A percentile compares a stretch with the other conserved stretches of the same genome.
phyloP scores from a whole-genome alignment of 2,329 filamentous ascomycete genomes.

The Colletotrichum sp. region DNA sequence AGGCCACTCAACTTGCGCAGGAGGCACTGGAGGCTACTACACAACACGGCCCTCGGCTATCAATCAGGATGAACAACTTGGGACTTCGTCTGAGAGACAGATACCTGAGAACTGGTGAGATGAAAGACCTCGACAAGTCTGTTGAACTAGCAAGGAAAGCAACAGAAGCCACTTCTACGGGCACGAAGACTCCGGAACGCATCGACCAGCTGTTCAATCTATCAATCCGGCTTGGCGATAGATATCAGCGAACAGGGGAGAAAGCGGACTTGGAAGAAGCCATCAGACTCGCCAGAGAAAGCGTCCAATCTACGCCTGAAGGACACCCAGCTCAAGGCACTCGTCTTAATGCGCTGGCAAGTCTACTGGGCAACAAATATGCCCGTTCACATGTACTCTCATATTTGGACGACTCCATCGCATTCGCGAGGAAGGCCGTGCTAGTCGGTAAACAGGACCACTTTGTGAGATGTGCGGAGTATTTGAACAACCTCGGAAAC shows the following conservation, averaged over 20 bases:
- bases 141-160: not conserved
- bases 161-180: not conserved
- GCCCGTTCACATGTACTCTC: not conserved
- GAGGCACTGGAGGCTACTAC: not conserved
- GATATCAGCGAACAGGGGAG: rapidly evolving
- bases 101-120: rapidly evolving
- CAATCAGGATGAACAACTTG: not conserved
- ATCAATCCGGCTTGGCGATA: not conserved
- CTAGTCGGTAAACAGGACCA: not conserved
- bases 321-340: not conserved
- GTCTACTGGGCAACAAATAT: not conserved
- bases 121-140: rapidly evolving
- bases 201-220: not conserved
- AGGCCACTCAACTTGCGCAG: not conserved
- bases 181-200: not conserved
- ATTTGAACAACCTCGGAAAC: not conserved
- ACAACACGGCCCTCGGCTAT: not conserved
- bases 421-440: not conserved
- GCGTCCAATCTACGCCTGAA: not conserved
- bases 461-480: not conserved
- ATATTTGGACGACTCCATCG: not conserved
- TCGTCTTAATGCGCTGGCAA: not conserved
- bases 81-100: not conserved
- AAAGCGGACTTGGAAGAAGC: rapidly evolving
- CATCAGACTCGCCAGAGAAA: rapidly evolving